phyloP scores from a whole-genome alignment of 2,329 filamentous ascomycete species.

The Stachybotrys elegans region DNA sequence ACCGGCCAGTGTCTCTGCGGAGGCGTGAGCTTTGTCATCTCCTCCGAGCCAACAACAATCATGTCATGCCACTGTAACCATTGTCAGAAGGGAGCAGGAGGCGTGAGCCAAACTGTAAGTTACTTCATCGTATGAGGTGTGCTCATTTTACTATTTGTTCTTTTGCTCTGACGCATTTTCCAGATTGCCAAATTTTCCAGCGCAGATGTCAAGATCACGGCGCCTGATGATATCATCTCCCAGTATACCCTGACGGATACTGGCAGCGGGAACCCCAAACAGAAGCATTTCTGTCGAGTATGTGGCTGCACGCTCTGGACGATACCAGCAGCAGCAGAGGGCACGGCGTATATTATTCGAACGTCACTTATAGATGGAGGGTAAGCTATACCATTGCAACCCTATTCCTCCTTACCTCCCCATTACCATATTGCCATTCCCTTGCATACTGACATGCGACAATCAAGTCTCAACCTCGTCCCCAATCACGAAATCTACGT shows the following conservation, averaged over 20 bases:
- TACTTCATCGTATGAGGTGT: not conserved
- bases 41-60: slow-evolving; percentile 11
- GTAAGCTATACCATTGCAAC: slow-evolving; percentile 11
- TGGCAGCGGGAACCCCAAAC: slow-evolving; percentile 16
- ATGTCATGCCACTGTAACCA: slow-evolving; percentile 16
- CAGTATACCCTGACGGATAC: slow-evolving; percentile 16
- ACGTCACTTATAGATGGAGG: slow-evolving; percentile 16
- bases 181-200: slow-evolving; percentile 22
- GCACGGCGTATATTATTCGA: slow-evolving; percentile 16
- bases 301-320: slow-evolving; percentile 23
- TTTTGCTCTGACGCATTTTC: not conserved
- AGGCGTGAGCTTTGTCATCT: slow-evolving; percentile 6
- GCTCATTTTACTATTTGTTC: not conserved
- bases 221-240: slow-evolving; percentile 3
- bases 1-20: slow-evolving; percentile 15
- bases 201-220: slow-evolving; percentile 9
- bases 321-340: slow-evolving; percentile 17
- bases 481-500: slow-evolving; percentile 22
- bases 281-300: slow-evolving; percentile 18
- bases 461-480: slow-evolving; percentile 12
- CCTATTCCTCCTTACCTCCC: not conserved
- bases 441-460: not conserved
- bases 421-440: no score
- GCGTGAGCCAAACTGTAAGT: slow-evolving; percentile 13
- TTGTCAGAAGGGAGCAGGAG: slow-evolving; percentile 14